phyloP scores from a whole-genome alignment of 352 stramenopile genomes.

The Aphanomyces invadans region DNA sequence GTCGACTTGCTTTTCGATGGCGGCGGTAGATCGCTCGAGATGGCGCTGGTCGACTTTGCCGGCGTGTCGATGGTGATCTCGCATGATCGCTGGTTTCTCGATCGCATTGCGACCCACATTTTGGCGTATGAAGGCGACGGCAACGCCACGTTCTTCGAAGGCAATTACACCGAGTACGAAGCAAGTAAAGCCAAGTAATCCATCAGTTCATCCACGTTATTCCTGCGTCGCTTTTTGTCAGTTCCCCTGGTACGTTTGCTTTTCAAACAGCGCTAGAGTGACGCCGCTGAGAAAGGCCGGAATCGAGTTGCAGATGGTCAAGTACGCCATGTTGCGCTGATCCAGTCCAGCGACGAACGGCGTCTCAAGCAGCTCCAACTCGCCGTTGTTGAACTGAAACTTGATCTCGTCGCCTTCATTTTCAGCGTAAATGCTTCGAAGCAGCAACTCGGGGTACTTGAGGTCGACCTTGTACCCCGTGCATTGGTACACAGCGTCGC shows the following conservation, averaged over 20 bases:
- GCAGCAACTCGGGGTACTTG: slow-evolving; percentile 66
- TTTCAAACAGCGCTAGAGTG: slow-evolving; percentile 84
- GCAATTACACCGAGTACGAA: slow-evolving; percentile 84
- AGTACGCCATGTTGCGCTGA: slow-evolving; percentile 51
- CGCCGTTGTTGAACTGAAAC: slow-evolving; percentile 73
- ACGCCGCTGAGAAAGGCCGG: slow-evolving; percentile 84
- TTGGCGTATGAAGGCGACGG: slow-evolving; percentile 73
- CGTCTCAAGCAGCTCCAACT: slow-evolving; percentile 77
- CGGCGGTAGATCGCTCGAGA: slow-evolving; percentile 74
- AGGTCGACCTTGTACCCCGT: slow-evolving; percentile 85
- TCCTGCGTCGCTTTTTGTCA: too few species aligned
- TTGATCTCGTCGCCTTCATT: slow-evolving; percentile 78
- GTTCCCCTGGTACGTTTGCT: slow-evolving; percentile 71
- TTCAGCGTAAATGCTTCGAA: slow-evolving; percentile 79
- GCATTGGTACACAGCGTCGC: slow-evolving; percentile 82
- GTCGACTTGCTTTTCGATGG: too few species aligned
- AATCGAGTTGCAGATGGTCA: slow-evolving; percentile 79
- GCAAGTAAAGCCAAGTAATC: slow-evolving; percentile 10
- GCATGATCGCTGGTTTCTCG: slow-evolving; percentile 95
- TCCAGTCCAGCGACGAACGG: slow-evolving; percentile 63
- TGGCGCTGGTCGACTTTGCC: slow-evolving; percentile 77
- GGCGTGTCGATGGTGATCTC: slow-evolving; percentile 93
- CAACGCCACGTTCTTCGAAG: slow-evolving; percentile 71
- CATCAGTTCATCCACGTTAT: too few species aligned
- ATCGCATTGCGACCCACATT: slow-evolving; percentile 87